Evolutionary conservation across 345 rosid species (phyloP).

Genomic region (Heritiera fomes): DNA sequence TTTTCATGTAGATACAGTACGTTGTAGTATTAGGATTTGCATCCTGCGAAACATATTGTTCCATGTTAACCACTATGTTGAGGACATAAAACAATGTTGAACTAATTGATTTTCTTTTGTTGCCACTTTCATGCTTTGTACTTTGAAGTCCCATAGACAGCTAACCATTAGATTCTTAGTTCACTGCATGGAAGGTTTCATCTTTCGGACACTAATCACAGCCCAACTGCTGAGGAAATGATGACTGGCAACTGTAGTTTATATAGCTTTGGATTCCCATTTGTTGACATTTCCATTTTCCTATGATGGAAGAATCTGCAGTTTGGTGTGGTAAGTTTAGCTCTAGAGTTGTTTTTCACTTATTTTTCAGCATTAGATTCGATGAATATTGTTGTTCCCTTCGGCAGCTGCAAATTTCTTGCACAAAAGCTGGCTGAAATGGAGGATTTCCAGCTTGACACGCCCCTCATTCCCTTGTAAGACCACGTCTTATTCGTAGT

Average conservation of each 20-base stretch:
- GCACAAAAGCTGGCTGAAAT: too few species aligned
- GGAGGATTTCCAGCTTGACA: too few species aligned
- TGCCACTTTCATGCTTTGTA: too few species aligned
- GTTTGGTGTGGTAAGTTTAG: not conserved
- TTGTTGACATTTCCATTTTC: not conserved
- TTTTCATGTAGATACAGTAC: slow-evolving; percentile 14
- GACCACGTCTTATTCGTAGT: too few species aligned
- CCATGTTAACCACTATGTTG: not conserved
- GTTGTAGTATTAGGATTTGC: slow-evolving; percentile 9
- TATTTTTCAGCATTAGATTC: too few species aligned
- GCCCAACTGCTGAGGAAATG: too few species aligned
- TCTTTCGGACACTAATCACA: too few species aligned
- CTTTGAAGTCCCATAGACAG: not conserved
- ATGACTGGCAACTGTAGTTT: too few species aligned
- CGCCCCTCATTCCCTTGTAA: too few species aligned
- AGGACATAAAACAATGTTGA: not conserved
- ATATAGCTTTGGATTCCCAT: not conserved
- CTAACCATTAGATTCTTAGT: not conserved
- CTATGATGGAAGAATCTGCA: not conserved
- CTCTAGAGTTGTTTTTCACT: not conserved
- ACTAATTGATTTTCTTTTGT: not conserved
- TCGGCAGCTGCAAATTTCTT: too few species aligned
- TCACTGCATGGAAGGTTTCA: too few species aligned
- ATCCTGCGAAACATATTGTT: slow-evolving; percentile 10
- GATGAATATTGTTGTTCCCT: too few species aligned